Conservation (phyloP, 169 alveolate genomes). For the Sarcocystis neurona region DNA sequence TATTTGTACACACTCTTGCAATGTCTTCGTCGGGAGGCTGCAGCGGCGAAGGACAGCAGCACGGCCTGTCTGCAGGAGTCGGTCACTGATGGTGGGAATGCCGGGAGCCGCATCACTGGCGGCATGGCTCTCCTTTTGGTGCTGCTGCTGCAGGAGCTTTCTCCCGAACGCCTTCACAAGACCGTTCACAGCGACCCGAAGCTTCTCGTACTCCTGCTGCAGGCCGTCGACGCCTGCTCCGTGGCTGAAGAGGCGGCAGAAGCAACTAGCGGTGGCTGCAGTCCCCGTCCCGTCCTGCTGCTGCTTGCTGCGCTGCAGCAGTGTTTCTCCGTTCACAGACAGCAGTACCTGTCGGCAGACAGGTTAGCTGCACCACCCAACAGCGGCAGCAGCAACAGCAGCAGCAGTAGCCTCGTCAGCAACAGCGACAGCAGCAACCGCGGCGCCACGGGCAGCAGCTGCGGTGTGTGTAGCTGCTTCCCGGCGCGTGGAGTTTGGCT, state of each 20-base stretch:
- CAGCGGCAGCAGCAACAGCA: too few relatives aligned
- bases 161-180: background rate
- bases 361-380: too few relatives aligned
- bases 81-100: too few relatives aligned
- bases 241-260: background rate
- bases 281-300: conserved; percentile 17
- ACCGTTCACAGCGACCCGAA: background rate
- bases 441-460: background rate
- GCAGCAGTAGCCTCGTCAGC: too few relatives aligned
- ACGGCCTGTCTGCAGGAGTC: too few relatives aligned
- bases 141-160: background rate
- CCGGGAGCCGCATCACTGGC: conserved; percentile 18
- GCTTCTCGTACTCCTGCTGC: background rate
- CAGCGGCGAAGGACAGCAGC: background rate
- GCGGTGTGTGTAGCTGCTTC: background rate
- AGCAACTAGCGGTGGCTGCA: too few relatives aligned
- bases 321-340: background rate
- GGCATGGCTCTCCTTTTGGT: conserved; percentile 16
- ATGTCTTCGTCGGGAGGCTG: background rate
- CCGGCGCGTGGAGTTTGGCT: conserved; percentile 1
- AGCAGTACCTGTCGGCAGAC: too few relatives aligned
- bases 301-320: background rate
- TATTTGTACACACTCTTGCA: background rate
- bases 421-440: too few relatives aligned
- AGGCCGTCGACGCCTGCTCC: background rate